A percentile compares a stretch with the other conserved stretches of the same genome.
Evolutionary conservation across 2,329 filamentous ascomycete species (phyloP).

Genomic region (Pseudogymnoascus sp.): DNA sequence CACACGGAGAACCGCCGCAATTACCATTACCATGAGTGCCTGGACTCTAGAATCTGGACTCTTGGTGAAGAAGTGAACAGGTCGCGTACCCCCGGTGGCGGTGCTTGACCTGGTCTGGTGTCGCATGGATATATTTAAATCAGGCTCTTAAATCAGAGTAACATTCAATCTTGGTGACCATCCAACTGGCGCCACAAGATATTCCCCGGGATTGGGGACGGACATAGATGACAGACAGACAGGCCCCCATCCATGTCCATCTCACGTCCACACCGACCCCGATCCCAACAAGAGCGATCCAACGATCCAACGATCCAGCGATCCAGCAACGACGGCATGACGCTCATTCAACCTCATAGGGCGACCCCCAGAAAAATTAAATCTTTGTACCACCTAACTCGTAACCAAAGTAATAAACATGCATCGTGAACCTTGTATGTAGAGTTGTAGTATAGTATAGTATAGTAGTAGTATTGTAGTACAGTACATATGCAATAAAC

Average conservation of each 20-base stretch:
- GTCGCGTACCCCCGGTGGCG: background rate
- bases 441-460: background rate
- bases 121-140: background rate
- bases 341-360: constrained; percentile 1
- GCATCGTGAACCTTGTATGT: constrained; percentile 1
- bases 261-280: constrained; percentile 1
- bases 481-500: background rate
- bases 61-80: background rate
- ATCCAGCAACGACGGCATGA: background rate
- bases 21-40: background rate
- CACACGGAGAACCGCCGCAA: background rate
- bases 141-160: background rate
- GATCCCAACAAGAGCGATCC: background rate
- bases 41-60: background rate
- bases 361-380: background rate
- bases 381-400: background rate
- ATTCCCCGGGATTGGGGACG: background rate
- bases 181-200: background rate
- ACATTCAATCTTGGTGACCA: background rate
- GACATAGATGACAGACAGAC: background rate
- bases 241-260: background rate
- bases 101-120: background rate
- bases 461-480: background rate
- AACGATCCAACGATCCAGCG: background rate
- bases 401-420: constrained; percentile 4